Conservation (phyloP, 1,139 yeast genomes). For the Zygoascus hellenicus region DNA sequence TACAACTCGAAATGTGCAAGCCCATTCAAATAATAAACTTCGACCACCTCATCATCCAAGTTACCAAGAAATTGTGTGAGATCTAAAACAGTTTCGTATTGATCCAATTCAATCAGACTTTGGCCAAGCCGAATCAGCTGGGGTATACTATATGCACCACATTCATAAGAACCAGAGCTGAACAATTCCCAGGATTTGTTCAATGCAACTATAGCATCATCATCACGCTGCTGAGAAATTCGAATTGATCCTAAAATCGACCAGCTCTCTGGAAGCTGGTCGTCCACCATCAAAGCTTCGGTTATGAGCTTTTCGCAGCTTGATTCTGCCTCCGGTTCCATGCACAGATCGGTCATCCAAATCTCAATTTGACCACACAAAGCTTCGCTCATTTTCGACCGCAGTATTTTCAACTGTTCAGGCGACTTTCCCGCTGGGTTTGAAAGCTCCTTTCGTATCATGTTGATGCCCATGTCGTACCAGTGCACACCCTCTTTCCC, state of each 20-base stretch:
- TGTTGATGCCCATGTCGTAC: slow-evolving; percentile 57
- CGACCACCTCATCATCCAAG: slow-evolving; percentile 77
- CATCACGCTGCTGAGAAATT: slow-evolving; percentile 73
- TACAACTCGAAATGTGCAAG: slow-evolving; percentile 55
- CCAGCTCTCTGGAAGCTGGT: slow-evolving; percentile 69
- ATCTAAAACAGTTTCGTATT: slow-evolving; percentile 57
- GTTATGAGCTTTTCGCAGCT: slow-evolving; percentile 70
- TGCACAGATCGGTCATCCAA: slow-evolving; percentile 98
- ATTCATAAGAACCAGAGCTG: slow-evolving; percentile 22
- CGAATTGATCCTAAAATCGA: slow-evolving; percentile 80
- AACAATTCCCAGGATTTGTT: slow-evolving; percentile 66
- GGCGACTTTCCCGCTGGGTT: slow-evolving; percentile 31
- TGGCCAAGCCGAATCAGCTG: slow-evolving; percentile 64
- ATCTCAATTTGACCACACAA: slow-evolving; percentile 84
- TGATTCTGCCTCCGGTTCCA: slow-evolving; percentile 83
- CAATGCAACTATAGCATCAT: slow-evolving; percentile 70
- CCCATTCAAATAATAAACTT: slow-evolving; percentile 75
- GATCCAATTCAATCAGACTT: slow-evolving; percentile 58
- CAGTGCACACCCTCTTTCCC: slow-evolving; percentile 68
- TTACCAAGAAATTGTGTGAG: slow-evolving; percentile 61
- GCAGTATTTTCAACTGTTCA: slow-evolving; percentile 32
- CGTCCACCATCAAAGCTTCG: slow-evolving; percentile 58
- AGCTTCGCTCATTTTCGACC: slow-evolving; percentile 61
- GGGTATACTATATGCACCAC: slow-evolving; percentile 52
- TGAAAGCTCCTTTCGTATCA: slow-evolving; percentile 41